Base-by-base conservation (phyloP, 768 basidiomycete species). In the Boletellus sp. region DNA sequence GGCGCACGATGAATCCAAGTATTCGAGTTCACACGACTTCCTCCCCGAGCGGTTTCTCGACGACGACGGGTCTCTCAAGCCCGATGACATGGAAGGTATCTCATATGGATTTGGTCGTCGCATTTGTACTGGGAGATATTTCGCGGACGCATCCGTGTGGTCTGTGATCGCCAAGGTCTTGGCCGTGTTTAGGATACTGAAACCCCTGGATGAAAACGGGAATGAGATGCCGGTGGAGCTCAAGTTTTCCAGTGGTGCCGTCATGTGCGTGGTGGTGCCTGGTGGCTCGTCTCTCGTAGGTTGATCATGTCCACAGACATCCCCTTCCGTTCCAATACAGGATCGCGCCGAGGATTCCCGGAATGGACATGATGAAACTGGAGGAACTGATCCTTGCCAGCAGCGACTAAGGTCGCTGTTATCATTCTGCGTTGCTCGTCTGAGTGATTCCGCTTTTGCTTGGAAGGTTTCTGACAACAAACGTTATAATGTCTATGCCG, bases 21-120 rank as follows among this genome's bases (percentile, higher is more conserved):
- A 70, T 50, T 66, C 70, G 0, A 58, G 67, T 13, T 66, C 72
- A 5, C 59, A 70, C 23, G 43, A 45, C 20, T 74, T 73, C 59
- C 51, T 51, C 22, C 72, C 72, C 0, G 71, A 74, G 42, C 62
- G 71, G 10, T 74, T 74, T 51, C 44, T 73, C 6, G 65, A 72
- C 28, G 28, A 35, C 1, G 55, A 56, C 12, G 48, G 52, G 12
- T 42, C 52, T 4, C 52, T 54, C 4, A 55, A 47, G n/a, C 24
- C 42, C 1, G 40, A 45, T 19, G 28, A 51, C 15, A 44, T 45
- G 13, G 32, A 37, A 22, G 19, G 23, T 20, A 28, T 49, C 17
- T 39, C 42, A 3, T 61, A 50, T 28, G 60, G 60, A n/a, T 62
- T 60, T 23, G 60, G 59, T 22, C 48, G 56, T 24, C 47, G 60